phyloP scores from a whole-genome alignment of 2,329 filamentous ascomycete genomes.

The Fusarium neocosmosporiellum region DNA sequence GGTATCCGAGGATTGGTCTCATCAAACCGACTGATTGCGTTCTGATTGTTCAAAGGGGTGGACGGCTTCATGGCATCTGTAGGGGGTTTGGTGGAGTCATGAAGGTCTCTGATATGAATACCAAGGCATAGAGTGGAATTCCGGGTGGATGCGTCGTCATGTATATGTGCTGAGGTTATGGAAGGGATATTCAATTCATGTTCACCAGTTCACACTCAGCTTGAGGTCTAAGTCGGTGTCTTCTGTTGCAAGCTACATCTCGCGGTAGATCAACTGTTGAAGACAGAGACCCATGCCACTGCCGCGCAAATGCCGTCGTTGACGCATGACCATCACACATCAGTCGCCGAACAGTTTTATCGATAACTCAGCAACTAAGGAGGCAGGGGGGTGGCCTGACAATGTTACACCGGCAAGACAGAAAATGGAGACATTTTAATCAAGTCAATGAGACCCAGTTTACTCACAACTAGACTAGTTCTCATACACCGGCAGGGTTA shows the following conservation, averaged over 20 bases:
- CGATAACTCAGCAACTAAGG: not conserved
- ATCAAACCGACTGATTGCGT: slow-evolving; percentile 14
- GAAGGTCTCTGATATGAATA: not conserved
- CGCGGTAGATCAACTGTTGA: not conserved
- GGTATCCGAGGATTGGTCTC: slow-evolving; percentile 39
- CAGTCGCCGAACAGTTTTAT: not conserved
- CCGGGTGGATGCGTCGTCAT: not conserved
- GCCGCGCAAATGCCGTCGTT: not conserved
- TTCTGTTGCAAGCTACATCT: not conserved
- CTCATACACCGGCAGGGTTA: not conserved
- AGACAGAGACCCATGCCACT: not conserved
- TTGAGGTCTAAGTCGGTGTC: too few species aligned
- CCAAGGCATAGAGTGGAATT: not conserved
- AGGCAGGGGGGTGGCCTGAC: not conserved
- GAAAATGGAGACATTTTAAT: not conserved
- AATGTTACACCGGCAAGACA: not conserved
- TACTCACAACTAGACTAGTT: not conserved
- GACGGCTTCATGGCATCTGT: not conserved
- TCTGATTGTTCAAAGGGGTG: not conserved
- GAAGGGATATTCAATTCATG: not conserved
- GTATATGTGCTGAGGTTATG: not conserved
- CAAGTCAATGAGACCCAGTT: not conserved
- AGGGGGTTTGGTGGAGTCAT: not conserved
- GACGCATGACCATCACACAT: not conserved
- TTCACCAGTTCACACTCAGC: not conserved